These are phyloP conservation scores for Penicillium bialowiezense DNA, from an alignment of 495 filamentous ascomycete genomes.

Conservation along the genomic window DNA sequence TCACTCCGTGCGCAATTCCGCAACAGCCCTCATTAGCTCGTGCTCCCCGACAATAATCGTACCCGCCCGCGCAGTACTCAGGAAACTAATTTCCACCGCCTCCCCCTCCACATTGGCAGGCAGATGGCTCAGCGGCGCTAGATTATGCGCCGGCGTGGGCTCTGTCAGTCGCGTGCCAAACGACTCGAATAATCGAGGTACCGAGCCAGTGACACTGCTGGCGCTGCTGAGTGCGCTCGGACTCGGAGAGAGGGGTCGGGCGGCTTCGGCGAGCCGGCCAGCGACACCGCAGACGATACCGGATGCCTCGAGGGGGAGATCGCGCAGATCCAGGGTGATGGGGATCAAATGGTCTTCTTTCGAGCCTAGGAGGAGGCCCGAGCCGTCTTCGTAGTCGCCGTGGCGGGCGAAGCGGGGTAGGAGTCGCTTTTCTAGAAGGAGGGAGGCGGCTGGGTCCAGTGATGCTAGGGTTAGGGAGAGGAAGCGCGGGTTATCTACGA, in stretches of 20 bases:
- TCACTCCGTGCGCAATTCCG: conserved; percentile 55
- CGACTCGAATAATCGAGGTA: conserved; percentile 16
- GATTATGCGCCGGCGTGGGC: conserved; percentile 25
- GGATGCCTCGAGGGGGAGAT: conserved; percentile 81
- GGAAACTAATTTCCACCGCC: conserved; percentile 82
- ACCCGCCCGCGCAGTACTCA: conserved; percentile 84
- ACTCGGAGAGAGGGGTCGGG: conserved; percentile 15
- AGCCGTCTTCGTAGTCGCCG: conserved; percentile 41
- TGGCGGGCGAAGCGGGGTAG: conserved; percentile 50
- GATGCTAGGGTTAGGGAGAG: conserved; percentile 82
- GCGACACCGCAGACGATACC: conserved; percentile 94
- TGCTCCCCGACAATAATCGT: conserved; percentile 81
- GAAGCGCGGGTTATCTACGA: conserved; percentile 74
- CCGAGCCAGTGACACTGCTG: conserved; percentile 17
- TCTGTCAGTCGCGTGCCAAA: conserved; percentile 11
- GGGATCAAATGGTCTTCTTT: conserved; percentile 80
- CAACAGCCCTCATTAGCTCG: conserved; percentile 67
- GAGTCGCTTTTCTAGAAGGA: conserved; percentile 76
- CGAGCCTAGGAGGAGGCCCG: conserved; percentile 66
- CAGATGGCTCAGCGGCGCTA: conserved; percentile 35
- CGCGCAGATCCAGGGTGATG: conserved; percentile 81
- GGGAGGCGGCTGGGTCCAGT: conserved; percentile 72
- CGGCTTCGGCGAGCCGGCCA: conserved; percentile 64
- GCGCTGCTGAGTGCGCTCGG: conserved; percentile 9
- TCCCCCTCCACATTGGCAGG: conserved; percentile 30